Conservation (phyloP, 108 stramenopile genomes). For the Skeletonema marinoi region DNA sequence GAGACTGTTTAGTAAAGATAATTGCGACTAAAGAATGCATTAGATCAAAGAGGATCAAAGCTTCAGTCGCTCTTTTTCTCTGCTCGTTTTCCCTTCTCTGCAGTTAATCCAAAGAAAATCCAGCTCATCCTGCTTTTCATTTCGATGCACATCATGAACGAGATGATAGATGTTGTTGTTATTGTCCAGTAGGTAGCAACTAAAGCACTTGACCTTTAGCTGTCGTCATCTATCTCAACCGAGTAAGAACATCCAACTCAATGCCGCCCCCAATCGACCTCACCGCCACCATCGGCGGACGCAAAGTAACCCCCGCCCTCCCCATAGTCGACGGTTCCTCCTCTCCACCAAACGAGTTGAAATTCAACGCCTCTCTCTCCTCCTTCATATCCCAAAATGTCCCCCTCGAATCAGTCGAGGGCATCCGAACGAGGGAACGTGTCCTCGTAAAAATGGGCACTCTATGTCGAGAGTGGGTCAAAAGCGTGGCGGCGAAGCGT, state of each 20-base stretch:
- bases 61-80: no score
- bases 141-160: no score
- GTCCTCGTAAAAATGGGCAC: constrained; percentile 75
- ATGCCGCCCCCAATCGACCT: constrained; percentile 33
- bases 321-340: constrained; percentile 71
- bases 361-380: constrained; percentile 57
- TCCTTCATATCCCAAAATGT: constrained; percentile 58
- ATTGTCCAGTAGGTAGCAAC: no score
- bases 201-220: no score
- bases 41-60: no score
- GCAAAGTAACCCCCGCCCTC: constrained; percentile 71
- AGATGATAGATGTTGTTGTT: no score
- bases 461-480: constrained; percentile 76
- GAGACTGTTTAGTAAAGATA: constrained; percentile 42
- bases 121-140: no score
- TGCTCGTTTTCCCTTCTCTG: background rate
- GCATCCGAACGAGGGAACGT: constrained; percentile 78
- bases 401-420: constrained; percentile 76
- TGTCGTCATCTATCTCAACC: no score
- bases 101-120: no score
- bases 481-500: constrained; percentile 56
- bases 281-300: constrained; percentile 72
- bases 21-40: background rate
- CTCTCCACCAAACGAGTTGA: constrained; percentile 45
- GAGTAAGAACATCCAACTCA: background rate